Base-by-base conservation (phyloP, 2,329 filamentous ascomycete species). In the Calonectria pauciramosa region DNA sequence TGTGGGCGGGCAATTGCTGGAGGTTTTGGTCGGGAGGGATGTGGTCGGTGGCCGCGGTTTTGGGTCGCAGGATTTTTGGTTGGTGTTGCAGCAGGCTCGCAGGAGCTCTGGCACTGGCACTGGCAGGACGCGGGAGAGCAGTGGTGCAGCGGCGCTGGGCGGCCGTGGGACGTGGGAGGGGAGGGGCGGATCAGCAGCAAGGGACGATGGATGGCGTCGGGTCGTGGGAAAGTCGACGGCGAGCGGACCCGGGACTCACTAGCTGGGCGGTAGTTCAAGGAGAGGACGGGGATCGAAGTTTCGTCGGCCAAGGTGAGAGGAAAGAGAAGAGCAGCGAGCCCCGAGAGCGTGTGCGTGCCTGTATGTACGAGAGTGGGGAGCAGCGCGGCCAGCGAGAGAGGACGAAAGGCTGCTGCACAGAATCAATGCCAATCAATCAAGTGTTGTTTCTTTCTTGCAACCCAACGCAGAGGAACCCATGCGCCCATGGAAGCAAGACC, bases 181-280 rank as follows among this genome's bases (percentile, higher is more conserved):
- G 70, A 63, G 64, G 65, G 73, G 30, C 56, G 60, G 73, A 70
- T 73, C 71, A 73, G 65, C 67, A 67, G 56, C 69, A 67, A 67
- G 69, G 70, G 70, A 75, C 70, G 44, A 47, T 10, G 9, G 34
- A 36, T 36, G 73, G 59, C 73, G 66, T 70, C 38, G 68, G 49
- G 56, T 70, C 47, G 68, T 65, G 68, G 28, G 47, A 47, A 44
- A 38, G 34, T 49, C 32, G 38, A 54, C 56, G 54, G 49, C 67
- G 73, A 72, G 73, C 73, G 69, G 73, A 71, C 66, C 70, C 70
- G 63, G 59, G 32, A 23, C 18, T 20, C 41, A 23, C 23, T 30
- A 52, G 54, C 28, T 18, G 52, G 36, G 30, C 56, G 68, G 38
- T 73, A 51, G 67, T 66, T 49, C 68, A 72, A 79, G 54, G 63